phyloP scores from a whole-genome alignment of 2,329 filamentous ascomycete genomes.

The Sphaerulina populicola region DNA sequence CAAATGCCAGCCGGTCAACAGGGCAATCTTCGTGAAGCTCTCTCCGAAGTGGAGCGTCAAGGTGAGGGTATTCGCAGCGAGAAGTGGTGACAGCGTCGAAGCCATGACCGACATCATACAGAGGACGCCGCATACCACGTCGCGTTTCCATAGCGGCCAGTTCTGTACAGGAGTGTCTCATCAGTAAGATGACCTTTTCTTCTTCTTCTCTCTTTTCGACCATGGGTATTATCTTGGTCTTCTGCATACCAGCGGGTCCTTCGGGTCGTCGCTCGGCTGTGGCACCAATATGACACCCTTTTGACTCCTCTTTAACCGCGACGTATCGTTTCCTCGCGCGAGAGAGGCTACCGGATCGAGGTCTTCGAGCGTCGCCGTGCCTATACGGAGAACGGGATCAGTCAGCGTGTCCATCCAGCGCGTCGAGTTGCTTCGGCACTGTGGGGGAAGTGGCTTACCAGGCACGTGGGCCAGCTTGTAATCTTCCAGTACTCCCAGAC shows the following conservation, averaged over 20 bases:
- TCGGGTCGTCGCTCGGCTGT: constrained; percentile 82
- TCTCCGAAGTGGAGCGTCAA: constrained; percentile 56
- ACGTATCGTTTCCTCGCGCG: constrained; percentile 13
- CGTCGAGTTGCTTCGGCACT: neutral
- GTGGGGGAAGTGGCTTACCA: constrained; percentile 11
- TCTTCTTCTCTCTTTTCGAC: constrained; percentile 5
- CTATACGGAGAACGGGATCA: constrained; percentile 19
- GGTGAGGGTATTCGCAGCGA: constrained; percentile 79
- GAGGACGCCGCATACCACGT: constrained; percentile 68
- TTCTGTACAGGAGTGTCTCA: constrained; percentile 42
- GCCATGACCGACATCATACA: constrained; percentile 76
- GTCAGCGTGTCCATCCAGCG: neutral
- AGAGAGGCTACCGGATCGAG: constrained; percentile 23
- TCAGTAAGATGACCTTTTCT: constrained; percentile 1
- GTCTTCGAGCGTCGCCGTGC: constrained; percentile 39
- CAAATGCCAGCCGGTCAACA: constrained; percentile 80
- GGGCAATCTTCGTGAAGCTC: constrained; percentile 65
- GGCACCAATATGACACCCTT: constrained; percentile 61
- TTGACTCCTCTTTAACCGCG: constrained; percentile 25
- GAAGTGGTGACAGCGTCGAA: constrained; percentile 72
- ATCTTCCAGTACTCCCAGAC: constrained; percentile 20
- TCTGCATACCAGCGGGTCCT: constrained; percentile 63
- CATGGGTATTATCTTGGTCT: constrained; percentile 19
- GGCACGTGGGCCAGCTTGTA: constrained; percentile 19
- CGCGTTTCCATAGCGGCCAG: constrained; percentile 81